These are phyloP conservation scores for Capillidium heterosporum DNA, from an alignment of 371 early-diverging fungal genomes.

Conservation along the genomic window DNA sequence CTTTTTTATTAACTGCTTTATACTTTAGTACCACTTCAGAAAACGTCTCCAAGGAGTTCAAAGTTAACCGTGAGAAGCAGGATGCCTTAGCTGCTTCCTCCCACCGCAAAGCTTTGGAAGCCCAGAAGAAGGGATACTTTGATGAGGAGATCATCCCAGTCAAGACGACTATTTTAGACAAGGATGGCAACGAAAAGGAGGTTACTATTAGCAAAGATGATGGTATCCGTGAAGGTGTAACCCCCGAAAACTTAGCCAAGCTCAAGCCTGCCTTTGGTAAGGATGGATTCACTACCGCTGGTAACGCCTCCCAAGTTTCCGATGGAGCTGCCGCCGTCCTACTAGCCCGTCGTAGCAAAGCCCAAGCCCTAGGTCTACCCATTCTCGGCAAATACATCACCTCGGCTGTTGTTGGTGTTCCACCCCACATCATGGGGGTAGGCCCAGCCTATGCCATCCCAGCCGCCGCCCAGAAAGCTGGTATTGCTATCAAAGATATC, in stretches of 20 bases:
- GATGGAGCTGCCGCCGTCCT: conserved; percentile 97
- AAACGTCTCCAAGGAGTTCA: conserved; percentile 81
- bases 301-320: conserved; percentile 95
- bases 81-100: conserved; percentile 75
- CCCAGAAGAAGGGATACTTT: conserved; percentile 83
- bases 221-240: conserved; percentile 75
- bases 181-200: conserved; percentile 38
- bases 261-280: conserved; percentile 82
- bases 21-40: conserved; percentile 65
- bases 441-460: conserved; percentile 94
- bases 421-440: conserved; percentile 89
- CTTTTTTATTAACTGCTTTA: conserved; percentile 4
- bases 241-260: conserved; percentile 62
- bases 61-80: conserved; percentile 63
- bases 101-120: conserved; percentile 60
- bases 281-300: conserved; percentile 85
- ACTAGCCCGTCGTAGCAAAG: conserved; percentile 84
- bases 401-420: conserved; percentile 82
- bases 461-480: conserved; percentile 63
- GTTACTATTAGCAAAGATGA: conserved; percentile 66
- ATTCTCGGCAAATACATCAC: conserved; percentile 79
- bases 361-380: conserved; percentile 70
- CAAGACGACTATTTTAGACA: conserved; percentile 46
- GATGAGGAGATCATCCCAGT: conserved; percentile 87
- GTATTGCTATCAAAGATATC: conserved; percentile 58